Evolutionary conservation across 345 rosid genomes (phyloP).

Genomic region (Pistacia vera): DNA sequence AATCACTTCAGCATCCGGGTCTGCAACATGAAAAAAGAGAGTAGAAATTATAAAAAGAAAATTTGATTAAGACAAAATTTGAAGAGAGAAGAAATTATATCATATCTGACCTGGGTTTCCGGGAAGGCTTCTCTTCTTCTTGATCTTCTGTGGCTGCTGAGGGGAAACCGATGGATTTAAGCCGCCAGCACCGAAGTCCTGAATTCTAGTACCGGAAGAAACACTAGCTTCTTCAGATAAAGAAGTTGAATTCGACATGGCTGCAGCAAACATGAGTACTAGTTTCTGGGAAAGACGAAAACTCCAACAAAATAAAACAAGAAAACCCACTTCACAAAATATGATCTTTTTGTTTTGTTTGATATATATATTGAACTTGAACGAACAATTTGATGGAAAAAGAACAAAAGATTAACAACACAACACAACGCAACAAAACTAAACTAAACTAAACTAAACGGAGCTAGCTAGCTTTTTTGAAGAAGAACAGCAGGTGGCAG

Average conservation of each 20-base stretch:
- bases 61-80: not conserved
- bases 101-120: conserved; percentile 80
- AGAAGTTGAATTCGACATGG: conserved; percentile 60
- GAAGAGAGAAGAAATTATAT: not conserved
- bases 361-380: not conserved
- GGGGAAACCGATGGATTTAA: conserved; percentile 42
- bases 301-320: conserved; percentile 48
- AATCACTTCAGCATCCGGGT: conserved; percentile 91
- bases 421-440: conserved; percentile 14
- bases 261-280: conserved; percentile 55
- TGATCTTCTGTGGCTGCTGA: conserved; percentile 51
- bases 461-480: conserved; percentile 23
- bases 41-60: not conserved
- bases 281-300: conserved; percentile 33
- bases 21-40: conserved; percentile 33
- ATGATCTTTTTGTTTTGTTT: conserved; percentile 25
- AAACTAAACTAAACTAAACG: conserved; percentile 42
- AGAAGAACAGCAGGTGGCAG: conserved; percentile 41
- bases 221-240: conserved; percentile 71
- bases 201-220: conserved; percentile 59
- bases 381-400: conserved; percentile 14
- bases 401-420: conserved; percentile 23
- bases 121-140: conserved; percentile 88
- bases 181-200: conserved; percentile 41
- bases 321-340: conserved; percentile 9